Conservation (phyloP, 768 basidiomycete species). For the Collybia sp. region DNA sequence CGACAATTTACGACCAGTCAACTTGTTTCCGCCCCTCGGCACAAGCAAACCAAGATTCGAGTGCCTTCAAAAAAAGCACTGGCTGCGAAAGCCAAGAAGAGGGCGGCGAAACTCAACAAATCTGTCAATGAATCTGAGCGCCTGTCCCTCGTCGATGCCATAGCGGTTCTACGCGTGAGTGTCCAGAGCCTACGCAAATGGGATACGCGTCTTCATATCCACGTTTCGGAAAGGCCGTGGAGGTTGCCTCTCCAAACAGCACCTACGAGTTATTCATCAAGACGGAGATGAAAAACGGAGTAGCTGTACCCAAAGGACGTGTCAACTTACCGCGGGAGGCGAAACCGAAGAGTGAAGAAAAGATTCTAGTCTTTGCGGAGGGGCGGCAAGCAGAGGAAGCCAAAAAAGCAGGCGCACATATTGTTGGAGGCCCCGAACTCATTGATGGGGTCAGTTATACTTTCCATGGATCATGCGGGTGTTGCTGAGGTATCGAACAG, state of each 20-base stretch:
- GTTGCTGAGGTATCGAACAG: conserved; percentile 29
- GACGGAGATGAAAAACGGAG: conserved; percentile 73
- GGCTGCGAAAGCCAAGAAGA: conserved; percentile 59
- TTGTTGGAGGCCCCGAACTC: conserved; percentile 88
- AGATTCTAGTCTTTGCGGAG: conserved; percentile 91
- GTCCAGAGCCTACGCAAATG: neutral
- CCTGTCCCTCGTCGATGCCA: conserved; percentile 61
- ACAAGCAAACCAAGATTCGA: conserved; percentile 45
- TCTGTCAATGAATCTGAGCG: conserved; percentile 60
- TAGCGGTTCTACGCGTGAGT: conserved; percentile 67
- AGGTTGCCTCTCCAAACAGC: conserved; percentile 70
- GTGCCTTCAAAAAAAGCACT: conserved; percentile 68
- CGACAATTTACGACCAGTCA: conserved; percentile 53
- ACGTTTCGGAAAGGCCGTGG: conserved; percentile 58
- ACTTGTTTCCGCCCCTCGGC: conserved; percentile 40
- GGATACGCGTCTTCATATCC: conserved; percentile 1
- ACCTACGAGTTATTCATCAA: conserved; percentile 80
- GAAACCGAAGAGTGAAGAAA: conserved; percentile 64
- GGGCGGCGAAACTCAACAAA: conserved; percentile 47
- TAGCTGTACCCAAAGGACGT: conserved; percentile 85
- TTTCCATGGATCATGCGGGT: conserved; percentile 1
- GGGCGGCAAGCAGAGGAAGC: conserved; percentile 81
- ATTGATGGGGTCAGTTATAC: conserved; percentile 70
- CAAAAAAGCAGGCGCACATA: conserved; percentile 80
- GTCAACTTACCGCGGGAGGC: conserved; percentile 81